Conservation (phyloP, 805 yeast species). For the Candida silvicultrix region DNA sequence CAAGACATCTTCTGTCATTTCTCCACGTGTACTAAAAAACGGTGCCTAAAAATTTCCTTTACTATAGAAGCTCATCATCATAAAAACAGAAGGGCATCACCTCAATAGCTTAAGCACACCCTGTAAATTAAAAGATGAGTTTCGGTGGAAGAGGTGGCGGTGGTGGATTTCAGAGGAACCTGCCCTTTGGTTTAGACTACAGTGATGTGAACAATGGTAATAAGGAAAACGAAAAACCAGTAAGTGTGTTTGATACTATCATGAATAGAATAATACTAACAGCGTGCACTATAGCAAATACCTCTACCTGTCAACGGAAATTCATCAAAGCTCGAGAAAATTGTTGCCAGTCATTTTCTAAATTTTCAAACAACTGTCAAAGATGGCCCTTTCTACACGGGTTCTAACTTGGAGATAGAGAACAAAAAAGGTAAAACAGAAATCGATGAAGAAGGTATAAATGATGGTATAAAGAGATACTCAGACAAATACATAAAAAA, state of each 20-base stretch:
- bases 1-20: background rate
- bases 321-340: conserved; percentile 42
- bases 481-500: conserved; percentile 74
- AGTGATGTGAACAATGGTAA: conserved; percentile 41
- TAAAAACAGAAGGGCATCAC: background rate
- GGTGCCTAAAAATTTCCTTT: background rate
- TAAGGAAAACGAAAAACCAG: conserved; percentile 29
- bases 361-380: conserved; percentile 45
- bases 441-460: conserved; percentile 33
- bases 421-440: conserved; percentile 20
- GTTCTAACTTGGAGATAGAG: conserved; percentile 33
- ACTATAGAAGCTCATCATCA: background rate
- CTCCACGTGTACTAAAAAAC: background rate
- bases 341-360: conserved; percentile 48
- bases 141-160: conserved; percentile 41
- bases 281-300: conserved; percentile 29
- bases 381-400: conserved; percentile 66
- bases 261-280: too few relatives aligned
- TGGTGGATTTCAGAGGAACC: conserved; percentile 29
- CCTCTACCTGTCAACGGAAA: conserved; percentile 63
- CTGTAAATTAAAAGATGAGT: conserved; percentile 36
- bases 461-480: conserved; percentile 75
- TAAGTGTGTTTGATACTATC: conserved; percentile 1
- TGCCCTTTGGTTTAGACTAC: conserved; percentile 73
- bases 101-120: background rate